A percentile compares a stretch with the other conserved stretches of the same genome.
phyloP scores from a whole-genome alignment of 164 flowering plant genomes.

The Hamamelis virginiana region DNA sequence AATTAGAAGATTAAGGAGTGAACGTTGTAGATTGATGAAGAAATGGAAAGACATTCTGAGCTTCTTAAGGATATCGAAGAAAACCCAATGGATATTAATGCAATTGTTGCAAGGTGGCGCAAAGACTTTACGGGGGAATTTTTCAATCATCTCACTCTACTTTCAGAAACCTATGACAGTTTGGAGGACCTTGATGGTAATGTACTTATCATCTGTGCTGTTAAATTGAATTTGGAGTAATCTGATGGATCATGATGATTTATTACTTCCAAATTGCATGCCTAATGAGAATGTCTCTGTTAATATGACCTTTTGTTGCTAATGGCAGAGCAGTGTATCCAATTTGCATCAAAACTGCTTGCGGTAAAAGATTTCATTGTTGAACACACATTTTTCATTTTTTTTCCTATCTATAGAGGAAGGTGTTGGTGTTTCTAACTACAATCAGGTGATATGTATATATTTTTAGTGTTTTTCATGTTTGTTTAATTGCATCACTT shows the following conservation, averaged over 20 bases:
- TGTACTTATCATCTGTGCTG: slow-evolving; percentile 1
- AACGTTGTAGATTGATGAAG: slow-evolving; percentile 84
- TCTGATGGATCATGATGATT: background rate
- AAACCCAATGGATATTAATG: slow-evolving; percentile 71
- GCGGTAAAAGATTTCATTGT: background rate
- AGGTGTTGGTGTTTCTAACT: too few species aligned
- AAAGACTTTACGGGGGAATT: slow-evolving; percentile 84
- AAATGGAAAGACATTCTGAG: slow-evolving; percentile 70
- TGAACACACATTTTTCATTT: too few species aligned
- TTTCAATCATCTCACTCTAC: slow-evolving; percentile 62
- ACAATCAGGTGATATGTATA: too few species aligned
- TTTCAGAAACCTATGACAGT: slow-evolving; percentile 67
- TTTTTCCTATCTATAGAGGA: too few species aligned
- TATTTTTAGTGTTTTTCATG: too few species aligned
- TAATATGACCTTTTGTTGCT: too few species aligned
- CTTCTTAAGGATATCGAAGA: slow-evolving; percentile 81
- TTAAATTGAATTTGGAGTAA: background rate
- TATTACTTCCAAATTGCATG: background rate
- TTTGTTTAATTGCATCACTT: too few species aligned
- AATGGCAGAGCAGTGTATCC: background rate
- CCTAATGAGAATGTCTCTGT: background rate
- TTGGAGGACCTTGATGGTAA: slow-evolving; percentile 95
- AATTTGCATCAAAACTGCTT: background rate
- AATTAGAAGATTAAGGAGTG: slow-evolving; percentile 11
- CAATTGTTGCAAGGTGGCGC: slow-evolving; percentile 66